Conservation (phyloP, 2,329 filamentous ascomycete genomes). For the Venturia asperata region DNA sequence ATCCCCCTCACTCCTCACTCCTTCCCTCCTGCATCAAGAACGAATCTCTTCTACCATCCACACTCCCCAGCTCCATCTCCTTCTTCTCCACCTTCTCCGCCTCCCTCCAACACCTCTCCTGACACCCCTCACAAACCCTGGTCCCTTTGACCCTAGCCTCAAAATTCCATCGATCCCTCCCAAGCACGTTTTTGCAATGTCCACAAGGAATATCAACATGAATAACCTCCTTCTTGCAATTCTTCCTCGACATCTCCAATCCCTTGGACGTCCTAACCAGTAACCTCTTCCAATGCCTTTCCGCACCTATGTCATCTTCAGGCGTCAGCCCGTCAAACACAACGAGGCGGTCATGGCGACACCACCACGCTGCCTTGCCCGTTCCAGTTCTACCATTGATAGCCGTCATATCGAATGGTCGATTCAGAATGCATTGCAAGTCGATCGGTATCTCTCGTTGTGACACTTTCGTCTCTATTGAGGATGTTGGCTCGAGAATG, state of each 20-base stretch:
- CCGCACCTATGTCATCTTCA: not conserved
- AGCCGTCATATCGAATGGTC: conserved; percentile 5
- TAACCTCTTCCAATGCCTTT: not conserved
- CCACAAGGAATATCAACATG: conserved; percentile 13
- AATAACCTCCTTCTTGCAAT: conserved; percentile 13
- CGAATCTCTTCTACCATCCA: conserved; percentile 2
- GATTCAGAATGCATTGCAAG: not conserved
- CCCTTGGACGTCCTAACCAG: conserved; percentile 9
- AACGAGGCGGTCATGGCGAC: conserved; percentile 13
- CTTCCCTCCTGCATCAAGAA: not conserved
- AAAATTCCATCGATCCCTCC: not conserved
- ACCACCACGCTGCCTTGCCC: conserved; percentile 15
- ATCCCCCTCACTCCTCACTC: not conserved
- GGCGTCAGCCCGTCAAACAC: conserved; percentile 13
- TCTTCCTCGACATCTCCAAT: conserved; percentile 9
- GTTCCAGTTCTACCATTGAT: not conserved
- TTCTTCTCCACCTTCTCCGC: not conserved
- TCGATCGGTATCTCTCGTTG: not conserved
- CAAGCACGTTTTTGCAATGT: conserved; percentile 4
- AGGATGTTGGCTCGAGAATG: not conserved
- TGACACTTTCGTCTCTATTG: not conserved
- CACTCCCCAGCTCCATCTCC: not conserved
- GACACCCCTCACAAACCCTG: conserved; percentile 11
- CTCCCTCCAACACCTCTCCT: conserved; percentile 16
- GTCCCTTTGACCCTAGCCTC: not conserved